phyloP scores from a whole-genome alignment of 208 protist genomes.

The Wallacemonas sp. region DNA sequence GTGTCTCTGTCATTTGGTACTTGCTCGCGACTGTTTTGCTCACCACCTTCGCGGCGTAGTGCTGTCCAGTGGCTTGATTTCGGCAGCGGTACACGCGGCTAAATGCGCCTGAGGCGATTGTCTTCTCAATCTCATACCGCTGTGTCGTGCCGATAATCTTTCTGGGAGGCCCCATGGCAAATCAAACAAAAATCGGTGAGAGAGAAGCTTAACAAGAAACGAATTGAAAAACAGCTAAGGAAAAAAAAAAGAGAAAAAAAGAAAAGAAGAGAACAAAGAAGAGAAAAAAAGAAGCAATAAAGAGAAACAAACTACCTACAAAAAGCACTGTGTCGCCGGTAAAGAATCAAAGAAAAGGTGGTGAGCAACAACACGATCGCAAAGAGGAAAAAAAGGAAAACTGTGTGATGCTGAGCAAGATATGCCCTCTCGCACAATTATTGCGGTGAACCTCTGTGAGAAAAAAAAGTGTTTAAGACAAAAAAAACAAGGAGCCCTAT shows the following conservation, averaged over 20 bases:
- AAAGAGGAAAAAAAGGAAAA: too few relatives aligned
- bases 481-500: too few relatives aligned
- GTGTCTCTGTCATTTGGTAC: conserved; percentile 55
- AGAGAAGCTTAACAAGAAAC: conserved; percentile 3
- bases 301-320: background rate
- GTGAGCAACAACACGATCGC: too few relatives aligned
- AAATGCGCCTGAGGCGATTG: conserved; percentile 74
- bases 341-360: too few relatives aligned
- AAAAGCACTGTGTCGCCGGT: too few relatives aligned
- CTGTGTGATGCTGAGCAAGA: too few relatives aligned
- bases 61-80: conserved; percentile 24
- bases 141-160: conserved; percentile 55
- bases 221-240: background rate
- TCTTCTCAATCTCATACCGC: conserved; percentile 60
- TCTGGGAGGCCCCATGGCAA: background rate
- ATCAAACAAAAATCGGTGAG: background rate
- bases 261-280: background rate
- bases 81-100: conserved; percentile 82
- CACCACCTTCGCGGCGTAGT: conserved; percentile 78
- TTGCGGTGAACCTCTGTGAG: too few relatives aligned
- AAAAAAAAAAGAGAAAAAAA: conserved; percentile 16
- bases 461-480: too few relatives aligned
- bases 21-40: conserved; percentile 36
- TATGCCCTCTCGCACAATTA: too few relatives aligned
- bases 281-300: conserved; percentile 7